These are phyloP conservation scores for Lachnellula willkommii DNA, from an alignment of 2,329 filamentous ascomycete species.

Conservation along the genomic window DNA sequence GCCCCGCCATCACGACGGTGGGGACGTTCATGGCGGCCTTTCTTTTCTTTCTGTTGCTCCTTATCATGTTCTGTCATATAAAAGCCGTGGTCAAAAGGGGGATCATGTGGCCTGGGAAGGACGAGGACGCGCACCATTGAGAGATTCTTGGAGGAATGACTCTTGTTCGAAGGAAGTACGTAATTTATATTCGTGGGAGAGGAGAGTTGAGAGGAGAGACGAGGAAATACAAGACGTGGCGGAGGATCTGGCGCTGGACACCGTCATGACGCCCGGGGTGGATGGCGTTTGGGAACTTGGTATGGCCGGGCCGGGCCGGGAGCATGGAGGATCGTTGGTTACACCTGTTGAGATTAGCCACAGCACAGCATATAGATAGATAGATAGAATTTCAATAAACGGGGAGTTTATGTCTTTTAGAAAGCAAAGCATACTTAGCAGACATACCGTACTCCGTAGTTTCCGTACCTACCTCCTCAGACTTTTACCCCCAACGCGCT, in stretches of 20 bases:
- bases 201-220: not conserved
- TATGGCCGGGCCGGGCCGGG: too few relatives aligned
- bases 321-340: too few relatives aligned
- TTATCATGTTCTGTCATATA: conserved; percentile 25
- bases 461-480: too few relatives aligned
- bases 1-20: conserved; percentile 38
- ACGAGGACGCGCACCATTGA: conserved; percentile 29
- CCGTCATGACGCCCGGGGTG: not conserved
- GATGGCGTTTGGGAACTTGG: too few relatives aligned
- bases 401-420: too few relatives aligned
- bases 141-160: not conserved
- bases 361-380: too few relatives aligned
- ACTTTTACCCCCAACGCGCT: too few relatives aligned
- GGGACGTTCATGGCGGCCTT: conserved; percentile 36
- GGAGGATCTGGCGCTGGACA: not conserved
- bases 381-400: too few relatives aligned
- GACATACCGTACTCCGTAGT: too few relatives aligned
- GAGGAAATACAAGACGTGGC: not conserved
- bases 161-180: not conserved
- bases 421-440: too few relatives aligned
- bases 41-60: conserved; percentile 40
- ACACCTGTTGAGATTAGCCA: too few relatives aligned
- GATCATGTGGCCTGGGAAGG: conserved; percentile 31
- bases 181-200: not conserved
- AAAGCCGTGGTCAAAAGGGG: conserved; percentile 25